Base-by-base conservation (phyloP, 2,329 filamentous ascomycete species). In the Cercospora citrullina region DNA sequence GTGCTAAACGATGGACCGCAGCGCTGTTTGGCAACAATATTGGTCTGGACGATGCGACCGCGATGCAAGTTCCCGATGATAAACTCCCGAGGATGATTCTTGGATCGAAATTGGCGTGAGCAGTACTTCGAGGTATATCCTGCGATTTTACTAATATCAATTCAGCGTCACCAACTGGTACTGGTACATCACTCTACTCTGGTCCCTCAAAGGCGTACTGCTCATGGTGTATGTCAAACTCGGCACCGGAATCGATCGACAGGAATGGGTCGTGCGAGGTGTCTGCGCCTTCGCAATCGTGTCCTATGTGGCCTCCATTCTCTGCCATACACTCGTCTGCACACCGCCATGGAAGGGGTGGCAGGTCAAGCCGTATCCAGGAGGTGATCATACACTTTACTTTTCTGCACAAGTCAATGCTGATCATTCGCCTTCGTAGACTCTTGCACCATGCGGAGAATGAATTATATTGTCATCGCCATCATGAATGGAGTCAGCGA, bases 401-500 rank as follows among this genome's bases (percentile, higher is more conserved):
- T n/a, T n/a, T 18, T n/a, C 14, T 2, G n/a, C 30, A 12, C 51
- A 33, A 10, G 14, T 4, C 31, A 7, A 42, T 26, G 33, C 26
- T 33, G 6, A 45, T n/a, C 10, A 28, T 18, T 3, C n/a, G 23
- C 21, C 4, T 26, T 23, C 42, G 12, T 8, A 59, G 69, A 71
- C 75, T 77, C 72, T 30, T 74, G 72, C 67, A 73, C 71, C 55
- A 60, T 70, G 12, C 55, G 70, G 9, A 70, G 84, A 16, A 80
- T 87, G 73, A 88, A 88, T 72, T 81, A 87, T 10, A 87, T 88
- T 61, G 84, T 85, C 16, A 87, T 89, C 67, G 83, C 85, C 1
- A 80, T 83, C 4, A 84, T 89, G 74, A 89, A 90, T 71, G 84
- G 89, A 60, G 83, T 84, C 2, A 87, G 86, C 28, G 87, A 89